Evolutionary conservation across 2,329 filamentous ascomycete species (phyloP), one percentile per base, ranked within the genome.

Genomic region (Biscogniauxia sp.): DNA sequence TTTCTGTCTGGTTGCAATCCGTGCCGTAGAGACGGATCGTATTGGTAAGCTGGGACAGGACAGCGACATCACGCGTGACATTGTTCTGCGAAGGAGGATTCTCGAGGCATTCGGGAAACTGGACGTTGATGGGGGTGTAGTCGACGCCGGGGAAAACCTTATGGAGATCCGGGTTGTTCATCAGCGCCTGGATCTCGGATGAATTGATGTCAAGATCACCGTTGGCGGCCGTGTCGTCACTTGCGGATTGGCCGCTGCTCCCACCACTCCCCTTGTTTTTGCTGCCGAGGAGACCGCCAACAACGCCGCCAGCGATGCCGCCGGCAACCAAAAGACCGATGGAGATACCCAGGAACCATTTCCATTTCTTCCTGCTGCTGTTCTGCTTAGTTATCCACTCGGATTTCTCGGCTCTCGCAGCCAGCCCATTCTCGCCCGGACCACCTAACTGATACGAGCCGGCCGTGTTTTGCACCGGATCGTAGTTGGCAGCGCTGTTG

Each of bases 1-100:
- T 95, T 75, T 97, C 86, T 0, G 94, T 98, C 77, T 98, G 94
- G 76, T 97, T 97, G 82, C 94, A 98, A 78, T 98, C 94, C 13
- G 92, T 98, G 55, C 94, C 94, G 74, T 98, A 98, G 0, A 97
- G 82, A 7, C 94, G 89, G 54, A 98, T 85, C 2, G 88, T 88
- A 73, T 96, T 93, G 61, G 93, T 97, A 51, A 98, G 81, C 74
- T 97, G 93, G 13, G 91, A 93, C 56, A 98, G 86, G 9, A 97
- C 88, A 1, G 95, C 94, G 61, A 97, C 80, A 73, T 98, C 94
- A 57, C 92, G 87, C 0, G 95, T 98, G 66, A 98, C 83, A 73
- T 98, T 97, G 78, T 98, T 97, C 73, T 97, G 94, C 37, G 89
- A 93, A 0, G 94, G 90, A 0, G 91, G 91, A 67, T 88, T 84